phyloP scores from a whole-genome alignment of 2,329 filamentous ascomycete species.

The Aspergillus unguis region DNA sequence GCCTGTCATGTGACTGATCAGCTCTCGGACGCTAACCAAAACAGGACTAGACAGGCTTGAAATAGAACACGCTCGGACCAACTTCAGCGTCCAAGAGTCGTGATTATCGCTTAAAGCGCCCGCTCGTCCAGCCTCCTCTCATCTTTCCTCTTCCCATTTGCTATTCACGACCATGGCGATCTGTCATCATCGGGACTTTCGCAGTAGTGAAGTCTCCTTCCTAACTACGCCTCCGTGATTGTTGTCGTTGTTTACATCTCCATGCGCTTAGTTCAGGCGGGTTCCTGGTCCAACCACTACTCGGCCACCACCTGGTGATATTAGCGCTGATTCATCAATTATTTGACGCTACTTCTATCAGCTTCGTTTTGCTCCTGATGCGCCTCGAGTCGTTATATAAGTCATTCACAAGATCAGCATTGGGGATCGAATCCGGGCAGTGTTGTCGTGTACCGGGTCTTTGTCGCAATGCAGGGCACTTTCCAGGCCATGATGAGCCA shows the following conservation, averaged over 20 bases:
- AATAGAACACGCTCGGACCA: slow-evolving; percentile 33
- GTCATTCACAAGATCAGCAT: neutral
- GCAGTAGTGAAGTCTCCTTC: slow-evolving; percentile 7
- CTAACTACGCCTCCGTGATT: slow-evolving; percentile 9
- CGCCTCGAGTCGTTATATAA: neutral
- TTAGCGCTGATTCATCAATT: slow-evolving; percentile 5
- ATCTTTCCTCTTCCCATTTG: slow-evolving; percentile 13
- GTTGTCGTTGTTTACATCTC: slow-evolving; percentile 7
- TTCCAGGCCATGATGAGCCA: slow-evolving; percentile 31
- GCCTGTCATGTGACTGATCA: neutral
- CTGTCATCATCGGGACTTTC: slow-evolving; percentile 2
- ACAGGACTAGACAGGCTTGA: slow-evolving; percentile 23
- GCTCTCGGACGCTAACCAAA: slow-evolving; percentile 21
- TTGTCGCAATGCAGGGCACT: slow-evolving; percentile 29
- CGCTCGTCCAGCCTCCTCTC: slow-evolving; percentile 22
- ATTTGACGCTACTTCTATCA: neutral
- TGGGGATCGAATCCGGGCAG: neutral
- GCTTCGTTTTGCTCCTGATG: slow-evolving; percentile 9
- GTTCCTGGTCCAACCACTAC: slow-evolving; percentile 12
- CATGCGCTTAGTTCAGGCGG: slow-evolving; percentile 20
- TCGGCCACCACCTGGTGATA: neutral
- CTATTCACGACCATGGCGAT: slow-evolving; percentile 16
- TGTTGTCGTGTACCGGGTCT: neutral
- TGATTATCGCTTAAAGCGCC: slow-evolving; percentile 18
- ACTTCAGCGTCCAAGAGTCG: slow-evolving; percentile 1